phyloP scores from a whole-genome alignment of 441 rosid genomes.

The Breynia disticha region DNA sequence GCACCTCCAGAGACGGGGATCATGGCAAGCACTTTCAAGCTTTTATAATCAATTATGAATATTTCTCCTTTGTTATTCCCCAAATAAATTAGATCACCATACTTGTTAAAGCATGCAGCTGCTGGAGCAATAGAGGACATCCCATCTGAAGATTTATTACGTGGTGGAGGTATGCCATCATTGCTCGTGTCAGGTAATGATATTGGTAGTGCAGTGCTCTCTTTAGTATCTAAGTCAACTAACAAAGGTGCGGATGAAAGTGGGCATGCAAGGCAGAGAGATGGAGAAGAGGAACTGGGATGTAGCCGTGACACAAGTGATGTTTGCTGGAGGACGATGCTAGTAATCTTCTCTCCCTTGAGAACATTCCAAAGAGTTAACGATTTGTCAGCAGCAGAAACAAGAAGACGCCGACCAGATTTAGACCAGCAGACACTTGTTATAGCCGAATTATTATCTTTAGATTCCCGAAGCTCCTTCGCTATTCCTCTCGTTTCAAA shows the following conservation, averaged over 20 bases:
- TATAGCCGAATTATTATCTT: conserved; percentile 59
- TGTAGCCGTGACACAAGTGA: conserved; percentile 74
- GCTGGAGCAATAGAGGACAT: conserved; percentile 63
- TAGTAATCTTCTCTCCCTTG: conserved; percentile 55
- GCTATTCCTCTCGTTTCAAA: conserved; percentile 92
- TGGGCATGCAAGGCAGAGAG: conserved; percentile 79
- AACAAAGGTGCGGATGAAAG: conserved; percentile 93
- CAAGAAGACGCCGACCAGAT: conserved; percentile 79
- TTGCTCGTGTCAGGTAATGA: conserved; percentile 41
- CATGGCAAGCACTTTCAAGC: conserved; percentile 51
- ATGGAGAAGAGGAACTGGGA: conserved; percentile 72
- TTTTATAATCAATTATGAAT: conserved; percentile 69
- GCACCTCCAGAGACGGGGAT: conserved; percentile 60
- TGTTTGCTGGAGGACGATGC: conserved; percentile 61
- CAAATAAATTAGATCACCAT: conserved; percentile 82
- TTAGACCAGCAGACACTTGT: conserved; percentile 96
- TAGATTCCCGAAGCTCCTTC: conserved; percentile 74
- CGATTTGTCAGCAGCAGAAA: conserved; percentile 91
- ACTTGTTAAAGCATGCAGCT: conserved; percentile 90
- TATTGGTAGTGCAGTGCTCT: conserved; percentile 61
- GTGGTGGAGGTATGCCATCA: conserved; percentile 47
- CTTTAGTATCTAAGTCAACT: conserved; percentile 60
- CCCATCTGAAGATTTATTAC: conserved; percentile 58
- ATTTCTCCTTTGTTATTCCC: conserved; percentile 95
- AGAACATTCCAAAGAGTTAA: conserved; percentile 85